Base-by-base conservation (phyloP, 176 grass and related monocot species). In the Carex parvula region DNA sequence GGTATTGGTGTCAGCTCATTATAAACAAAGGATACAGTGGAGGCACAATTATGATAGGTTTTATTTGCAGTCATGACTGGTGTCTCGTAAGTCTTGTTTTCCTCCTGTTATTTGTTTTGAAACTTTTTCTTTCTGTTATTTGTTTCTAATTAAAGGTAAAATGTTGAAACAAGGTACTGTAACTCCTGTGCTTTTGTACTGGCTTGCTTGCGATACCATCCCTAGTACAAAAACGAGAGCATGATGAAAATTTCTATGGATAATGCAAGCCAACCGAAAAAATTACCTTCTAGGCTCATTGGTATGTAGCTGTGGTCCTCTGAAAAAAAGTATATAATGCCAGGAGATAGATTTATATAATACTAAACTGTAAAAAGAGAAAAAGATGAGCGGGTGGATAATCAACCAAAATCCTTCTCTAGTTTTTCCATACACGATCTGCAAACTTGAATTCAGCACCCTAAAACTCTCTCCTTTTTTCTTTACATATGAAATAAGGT, bases 401-500 rank as follows among this genome's bases (percentile, higher is more conserved):
- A 15, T 37, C 33, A 69, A 69, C 32, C 15, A 69, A 41, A 17
- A 35, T 35, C 33, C 3, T 70, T 44, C 15, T 67, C 12, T 35
- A 67, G 13, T 67, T 8, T 70, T 70, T 39, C 35, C 9, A 30
- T 29, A 44, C 21, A 44, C 39, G 3, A 20, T 70, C 68, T 46
- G 7, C 42, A 20, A 20, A 22, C 17, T 71, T 71, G 17, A 44
- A 21, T 44, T 4, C 46, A 71, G 37, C 68, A 44, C 39, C 8
- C 7, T 46, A 21, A 46, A 48, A 60, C 21, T 37, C 63, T 60
- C 13, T 39, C 24, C 3, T 29, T 77, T 60, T 80, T 55, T 2
- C 39, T 50, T 50, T 50, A 50, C 46, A 50, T 50, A 50, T 12
- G 46, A 65, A 24, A 66, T 62, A 80, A 97, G 94, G 88, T 94